Percentiles rank a stretch among this genome's conserved stretches.
phyloP scores from a whole-genome alignment of 129 eudicot species.

The Arctium lappa region DNA sequence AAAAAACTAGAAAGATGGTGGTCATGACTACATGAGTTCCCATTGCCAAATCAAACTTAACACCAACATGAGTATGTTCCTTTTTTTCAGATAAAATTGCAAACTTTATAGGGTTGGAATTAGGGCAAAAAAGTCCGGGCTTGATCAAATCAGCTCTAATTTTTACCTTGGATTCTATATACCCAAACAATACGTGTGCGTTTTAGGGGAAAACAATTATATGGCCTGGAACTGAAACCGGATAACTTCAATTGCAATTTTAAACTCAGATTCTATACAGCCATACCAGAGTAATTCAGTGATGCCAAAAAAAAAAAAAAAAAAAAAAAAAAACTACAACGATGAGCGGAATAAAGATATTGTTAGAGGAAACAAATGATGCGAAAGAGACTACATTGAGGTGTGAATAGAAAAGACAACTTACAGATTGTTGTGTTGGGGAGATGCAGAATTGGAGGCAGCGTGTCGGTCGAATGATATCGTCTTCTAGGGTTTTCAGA shows the following conservation, averaged over 20 bases:
- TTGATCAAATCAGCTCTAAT: neutral
- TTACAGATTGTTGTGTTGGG: no score
- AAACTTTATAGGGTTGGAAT: neutral
- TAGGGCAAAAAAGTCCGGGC: neutral
- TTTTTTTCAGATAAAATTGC: no score
- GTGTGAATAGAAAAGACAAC: no score
- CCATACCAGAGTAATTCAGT: neutral
- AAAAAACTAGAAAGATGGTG: neutral
- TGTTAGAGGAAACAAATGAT: no score
- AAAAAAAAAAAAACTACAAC: no score
- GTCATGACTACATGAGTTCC: neutral
- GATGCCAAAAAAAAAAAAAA: no score
- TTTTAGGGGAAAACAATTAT: neutral
- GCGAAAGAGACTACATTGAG: no score
- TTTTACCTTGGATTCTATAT: neutral
- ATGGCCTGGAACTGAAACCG: neutral
- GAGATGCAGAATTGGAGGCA: no score
- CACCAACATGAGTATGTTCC: neutral
- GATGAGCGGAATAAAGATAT: no score
- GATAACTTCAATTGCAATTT: neutral
- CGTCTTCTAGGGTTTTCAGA: no score
- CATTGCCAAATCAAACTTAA: neutral
- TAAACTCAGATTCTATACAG: neutral
- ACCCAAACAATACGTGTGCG: neutral
- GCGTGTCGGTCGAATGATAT: no score